Evolutionary conservation across 2,329 filamentous ascomycete genomes (phyloP).

Genomic region (Claviceps sp.): DNA sequence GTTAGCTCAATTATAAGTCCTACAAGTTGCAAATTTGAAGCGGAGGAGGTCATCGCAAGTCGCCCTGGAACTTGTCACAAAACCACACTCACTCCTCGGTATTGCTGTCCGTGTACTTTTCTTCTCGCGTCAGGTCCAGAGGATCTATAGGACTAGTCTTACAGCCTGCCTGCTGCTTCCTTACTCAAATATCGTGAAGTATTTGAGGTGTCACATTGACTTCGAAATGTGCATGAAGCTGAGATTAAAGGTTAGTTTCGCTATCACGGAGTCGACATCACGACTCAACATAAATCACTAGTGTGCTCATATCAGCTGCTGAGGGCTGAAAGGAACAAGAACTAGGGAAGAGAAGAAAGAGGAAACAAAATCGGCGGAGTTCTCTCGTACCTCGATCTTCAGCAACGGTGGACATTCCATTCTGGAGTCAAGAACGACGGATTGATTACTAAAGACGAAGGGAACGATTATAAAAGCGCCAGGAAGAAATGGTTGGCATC

Average conservation of each 20-base stretch:
- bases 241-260: not conserved
- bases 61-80: not conserved
- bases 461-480: too few relatives aligned
- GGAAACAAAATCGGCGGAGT: not conserved
- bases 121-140: constrained; percentile 50
- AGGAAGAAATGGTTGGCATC: too few relatives aligned
- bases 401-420: constrained; percentile 37
- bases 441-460: too few relatives aligned
- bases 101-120: constrained; percentile 54
- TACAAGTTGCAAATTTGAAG: too few relatives aligned
- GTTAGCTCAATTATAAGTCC: too few relatives aligned
- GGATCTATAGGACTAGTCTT: constrained; percentile 52
- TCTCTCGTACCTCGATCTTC: constrained; percentile 36
- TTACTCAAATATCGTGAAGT: constrained; percentile 61
- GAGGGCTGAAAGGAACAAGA: not conserved
- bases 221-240: constrained; percentile 72
- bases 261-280: not conserved
- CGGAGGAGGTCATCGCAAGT: not conserved
- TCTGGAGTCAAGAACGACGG: too few relatives aligned
- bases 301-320: too few relatives aligned
- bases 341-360: not conserved
- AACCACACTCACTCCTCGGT: constrained; percentile 45
- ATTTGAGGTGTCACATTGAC: constrained; percentile 62
- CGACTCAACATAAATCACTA: too few relatives aligned
- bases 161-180: constrained; percentile 36